phyloP scores from a whole-genome alignment of 768 basidiomycete species.

The Cystobasidium onofrii region DNA sequence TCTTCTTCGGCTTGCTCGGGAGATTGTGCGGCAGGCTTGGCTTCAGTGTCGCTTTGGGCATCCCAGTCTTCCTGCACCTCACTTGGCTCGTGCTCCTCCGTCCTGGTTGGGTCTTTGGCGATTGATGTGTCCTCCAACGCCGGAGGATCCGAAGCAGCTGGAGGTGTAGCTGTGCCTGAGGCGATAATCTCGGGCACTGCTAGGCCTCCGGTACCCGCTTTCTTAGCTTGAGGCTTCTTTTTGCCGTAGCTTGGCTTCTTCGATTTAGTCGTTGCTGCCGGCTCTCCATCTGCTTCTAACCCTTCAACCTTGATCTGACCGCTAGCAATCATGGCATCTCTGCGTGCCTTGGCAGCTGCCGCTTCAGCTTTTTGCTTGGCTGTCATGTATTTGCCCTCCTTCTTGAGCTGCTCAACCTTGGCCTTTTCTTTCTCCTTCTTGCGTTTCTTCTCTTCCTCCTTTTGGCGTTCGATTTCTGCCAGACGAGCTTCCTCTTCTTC shows the following conservation, averaged over 20 bases:
- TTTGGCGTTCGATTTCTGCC: slow-evolving; percentile 75
- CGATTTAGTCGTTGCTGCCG: slow-evolving; percentile 46
- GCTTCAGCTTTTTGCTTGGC: slow-evolving; percentile 94
- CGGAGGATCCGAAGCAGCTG: slow-evolving; percentile 38
- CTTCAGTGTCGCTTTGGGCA: slow-evolving; percentile 46
- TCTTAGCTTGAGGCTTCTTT: slow-evolving; percentile 36
- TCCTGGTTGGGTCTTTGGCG: slow-evolving; percentile 26
- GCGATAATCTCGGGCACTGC: slow-evolving; percentile 35
- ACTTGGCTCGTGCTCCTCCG: slow-evolving; percentile 52
- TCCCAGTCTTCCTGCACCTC: slow-evolving; percentile 56
- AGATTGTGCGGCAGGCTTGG: background rate
- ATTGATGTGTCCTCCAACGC: slow-evolving; percentile 34
- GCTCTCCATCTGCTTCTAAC: slow-evolving; percentile 49
- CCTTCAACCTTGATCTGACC: slow-evolving; percentile 82
- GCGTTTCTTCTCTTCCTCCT: slow-evolving; percentile 78
- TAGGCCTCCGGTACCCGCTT: slow-evolving; percentile 40
- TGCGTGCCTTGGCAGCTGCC: slow-evolving; percentile 79
- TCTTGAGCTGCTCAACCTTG: slow-evolving; percentile 80
- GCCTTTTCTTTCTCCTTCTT: slow-evolving; percentile 97
- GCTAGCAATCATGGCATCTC: slow-evolving; percentile 78
- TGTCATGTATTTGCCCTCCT: slow-evolving; percentile 88
- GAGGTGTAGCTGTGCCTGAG: slow-evolving; percentile 34
- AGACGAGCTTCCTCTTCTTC: slow-evolving; percentile 78
- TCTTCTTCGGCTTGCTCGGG: slow-evolving; percentile 6
- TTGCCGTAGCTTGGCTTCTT: slow-evolving; percentile 75